Evolutionary conservation across 2,329 filamentous ascomycete genomes (phyloP).

Genomic region (Plectosphaerella plurivora): DNA sequence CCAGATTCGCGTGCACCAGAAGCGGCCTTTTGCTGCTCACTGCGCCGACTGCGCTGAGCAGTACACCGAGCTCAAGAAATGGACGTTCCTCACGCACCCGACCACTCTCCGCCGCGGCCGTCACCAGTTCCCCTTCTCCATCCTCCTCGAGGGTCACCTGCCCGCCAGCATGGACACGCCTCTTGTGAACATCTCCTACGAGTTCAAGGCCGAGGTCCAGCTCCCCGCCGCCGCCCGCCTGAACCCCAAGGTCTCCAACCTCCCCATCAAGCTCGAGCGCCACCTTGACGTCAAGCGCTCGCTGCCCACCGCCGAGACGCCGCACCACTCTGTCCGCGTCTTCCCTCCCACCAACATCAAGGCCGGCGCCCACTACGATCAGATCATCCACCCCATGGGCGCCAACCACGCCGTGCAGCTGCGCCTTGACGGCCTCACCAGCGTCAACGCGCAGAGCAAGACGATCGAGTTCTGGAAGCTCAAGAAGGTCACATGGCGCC

Average conservation of each 20-base stretch:
- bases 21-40: conserved; percentile 74
- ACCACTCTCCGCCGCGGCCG: conserved; percentile 45
- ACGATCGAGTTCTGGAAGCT: conserved; percentile 80
- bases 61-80: conserved; percentile 69
- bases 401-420: conserved; percentile 69
- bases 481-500: conserved; percentile 86
- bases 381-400: conserved; percentile 81
- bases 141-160: conserved; percentile 79
- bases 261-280: conserved; percentile 1
- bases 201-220: conserved; percentile 61
- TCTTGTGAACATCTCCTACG: conserved; percentile 72
- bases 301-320: conserved; percentile 66
- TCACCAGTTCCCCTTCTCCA: conserved; percentile 85
- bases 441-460: conserved; percentile 56
- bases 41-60: conserved; percentile 73
- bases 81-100: conserved; percentile 66
- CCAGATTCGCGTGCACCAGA: conserved; percentile 66
- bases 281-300: conserved; percentile 73
- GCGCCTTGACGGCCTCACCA: conserved; percentile 78
- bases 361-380: conserved; percentile 74
- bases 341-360: conserved; percentile 96
- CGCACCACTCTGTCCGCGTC: conserved; percentile 86
- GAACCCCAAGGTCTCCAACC: background rate
- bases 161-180: conserved; percentile 75
- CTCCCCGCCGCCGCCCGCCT: background rate